phyloP scores from a whole-genome alignment of 2,329 filamentous ascomycete genomes.

The Xylaria sp. region DNA sequence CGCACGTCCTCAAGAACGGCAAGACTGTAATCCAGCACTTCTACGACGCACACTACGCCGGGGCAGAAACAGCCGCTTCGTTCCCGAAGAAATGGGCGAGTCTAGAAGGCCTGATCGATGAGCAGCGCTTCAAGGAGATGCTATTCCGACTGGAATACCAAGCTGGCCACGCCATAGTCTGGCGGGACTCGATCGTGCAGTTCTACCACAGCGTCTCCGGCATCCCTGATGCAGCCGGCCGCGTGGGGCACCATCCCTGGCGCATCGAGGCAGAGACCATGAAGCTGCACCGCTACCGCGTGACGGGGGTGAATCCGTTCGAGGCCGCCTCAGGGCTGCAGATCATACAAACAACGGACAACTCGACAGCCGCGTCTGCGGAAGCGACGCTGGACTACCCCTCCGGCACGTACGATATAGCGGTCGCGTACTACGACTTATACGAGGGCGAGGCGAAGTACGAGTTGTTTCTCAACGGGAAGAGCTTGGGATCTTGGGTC shows the following conservation, averaged over 20 bases:
- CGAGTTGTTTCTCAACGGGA: constrained; percentile 64
- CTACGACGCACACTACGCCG: constrained; percentile 65
- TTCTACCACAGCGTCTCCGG: constrained; percentile 72
- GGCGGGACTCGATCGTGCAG: constrained; percentile 73
- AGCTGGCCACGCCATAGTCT: constrained; percentile 75
- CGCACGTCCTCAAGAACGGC: constrained; percentile 69
- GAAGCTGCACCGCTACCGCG: constrained; percentile 67
- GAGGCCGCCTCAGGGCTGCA: constrained; percentile 67
- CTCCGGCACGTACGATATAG: constrained; percentile 69
- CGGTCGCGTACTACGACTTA: constrained; percentile 74
- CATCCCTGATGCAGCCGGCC: constrained; percentile 65
- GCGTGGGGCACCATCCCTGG: constrained; percentile 71
- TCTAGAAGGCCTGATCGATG: constrained; percentile 67
- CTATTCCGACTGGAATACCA: constrained; percentile 71
- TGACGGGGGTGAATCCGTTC: constrained; percentile 65
- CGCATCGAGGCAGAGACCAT: constrained; percentile 77
- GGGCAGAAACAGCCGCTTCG: constrained; percentile 68
- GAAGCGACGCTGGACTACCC: constrained; percentile 58
- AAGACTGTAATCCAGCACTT: constrained; percentile 71
- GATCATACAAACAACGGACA: constrained; percentile 66
- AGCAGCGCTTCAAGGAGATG: constrained; percentile 68
- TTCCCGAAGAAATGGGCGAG: constrained; percentile 67
- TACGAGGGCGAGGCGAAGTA: constrained; percentile 68
- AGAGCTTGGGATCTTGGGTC: constrained; percentile 66
- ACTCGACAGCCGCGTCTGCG: constrained; percentile 62